These are phyloP conservation scores for Aureobasidium sp. DNA, from an alignment of 2,329 filamentous ascomycete species.

Conservation along the genomic window DNA sequence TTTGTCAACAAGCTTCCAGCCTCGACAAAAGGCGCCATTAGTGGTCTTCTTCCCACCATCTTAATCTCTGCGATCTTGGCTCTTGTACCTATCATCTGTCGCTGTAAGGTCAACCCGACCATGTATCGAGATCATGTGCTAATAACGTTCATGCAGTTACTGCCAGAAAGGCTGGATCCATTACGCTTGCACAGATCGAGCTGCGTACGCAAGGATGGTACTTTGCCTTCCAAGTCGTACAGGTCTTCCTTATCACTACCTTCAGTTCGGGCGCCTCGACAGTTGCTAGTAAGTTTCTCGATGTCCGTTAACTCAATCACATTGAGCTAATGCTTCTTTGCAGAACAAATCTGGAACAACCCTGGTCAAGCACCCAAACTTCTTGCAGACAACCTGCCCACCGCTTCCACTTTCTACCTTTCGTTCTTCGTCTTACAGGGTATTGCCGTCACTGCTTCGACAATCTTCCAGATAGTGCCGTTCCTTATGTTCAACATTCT, in stretches of 20 bases:
- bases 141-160: conserved; percentile 18
- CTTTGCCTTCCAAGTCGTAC: conserved; percentile 33
- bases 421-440: conserved; percentile 32
- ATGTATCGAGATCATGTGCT: conserved; percentile 18
- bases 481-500: conserved; percentile 26
- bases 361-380: conserved; percentile 24
- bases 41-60: conserved; percentile 37
- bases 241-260: conserved; percentile 33
- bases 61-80: conserved; percentile 39
- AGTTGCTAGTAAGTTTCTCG: conserved; percentile 17
- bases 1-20: conserved; percentile 37
- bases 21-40: conserved; percentile 38
- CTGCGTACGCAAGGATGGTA: conserved; percentile 29
- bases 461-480: conserved; percentile 25
- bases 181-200: conserved; percentile 36
- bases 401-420: conserved; percentile 32
- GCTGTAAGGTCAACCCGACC: background rate
- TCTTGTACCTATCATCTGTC: conserved; percentile 37
- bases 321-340: background rate
- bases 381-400: conserved; percentile 29
- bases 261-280: conserved; percentile 28
- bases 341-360: conserved; percentile 25
- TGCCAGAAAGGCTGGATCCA: conserved; percentile 18
- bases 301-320: background rate
- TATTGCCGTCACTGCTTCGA: conserved; percentile 22